Evolutionary conservation across 2,329 filamentous ascomycete genomes (phyloP), one percentile per base, ranked within the genome.

Genomic region (Phialocephala subalpina): DNA sequence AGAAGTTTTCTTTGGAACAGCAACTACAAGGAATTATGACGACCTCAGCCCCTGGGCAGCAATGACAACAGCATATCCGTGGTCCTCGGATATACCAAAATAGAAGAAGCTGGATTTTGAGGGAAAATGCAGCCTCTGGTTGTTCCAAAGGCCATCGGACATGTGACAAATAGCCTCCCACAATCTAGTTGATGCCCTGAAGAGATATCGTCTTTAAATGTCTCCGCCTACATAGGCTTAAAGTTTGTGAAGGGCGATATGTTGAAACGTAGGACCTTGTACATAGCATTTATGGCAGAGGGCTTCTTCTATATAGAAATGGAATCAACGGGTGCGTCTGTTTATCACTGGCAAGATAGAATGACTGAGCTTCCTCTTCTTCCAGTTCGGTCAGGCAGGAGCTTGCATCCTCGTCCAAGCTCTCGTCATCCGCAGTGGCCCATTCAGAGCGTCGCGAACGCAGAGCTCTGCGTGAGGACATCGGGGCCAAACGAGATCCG

Each of bases 51-150:
- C 76, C 9, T 84, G 81, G 62, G 79, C 78, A 18, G 78, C 80
- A 1, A 79, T 84, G 78, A 75, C 80, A 1, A 78, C 80, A 20
- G 77, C 82, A 0, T 84, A 80, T 69, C 82, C 82, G 3, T 84
- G 82, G 82, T 78, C 77, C 3, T 78, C 78, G 1, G 76, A 78
- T 2, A 73, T 80, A 38, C 80, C 80, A 6, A 57, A 27, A 47
- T 62, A 49, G n/a, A 49, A 22, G 45, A 49, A 49, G 20, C n/a
- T 20, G 45, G 11, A 49, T 22, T 4, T 7, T 20, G 20, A 9
- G 22, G 4, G 1, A 25, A 22, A 22, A 20, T 25, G n/a, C n/a
- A 25, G 45, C 14, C 20, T 20, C 1, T 22, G 38, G 38, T 16
- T 14, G 38, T 42, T 12, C 18, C 12, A 42, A 42, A 42, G 18